Conservation (phyloP, 2,329 filamentous ascomycete genomes). For the Arthroderma uncinatum region DNA sequence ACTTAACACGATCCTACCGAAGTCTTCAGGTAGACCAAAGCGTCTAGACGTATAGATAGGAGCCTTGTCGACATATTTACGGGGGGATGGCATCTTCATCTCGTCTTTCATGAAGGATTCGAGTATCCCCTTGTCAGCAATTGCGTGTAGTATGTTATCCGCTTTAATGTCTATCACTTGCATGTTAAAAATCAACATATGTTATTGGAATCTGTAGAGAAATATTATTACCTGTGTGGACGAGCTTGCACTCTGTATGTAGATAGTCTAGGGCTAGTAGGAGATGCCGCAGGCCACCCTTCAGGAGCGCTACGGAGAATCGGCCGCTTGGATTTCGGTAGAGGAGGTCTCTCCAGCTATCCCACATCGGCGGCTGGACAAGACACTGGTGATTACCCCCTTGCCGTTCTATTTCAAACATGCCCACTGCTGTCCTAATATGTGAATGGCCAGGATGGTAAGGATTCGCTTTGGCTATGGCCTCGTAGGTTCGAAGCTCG, state of each 20-base stretch:
- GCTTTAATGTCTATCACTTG: slow-evolving; percentile 31
- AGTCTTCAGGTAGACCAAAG: slow-evolving; percentile 24
- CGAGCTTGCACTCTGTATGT: slow-evolving; percentile 34
- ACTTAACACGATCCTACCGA: slow-evolving; percentile 27
- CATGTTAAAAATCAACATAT: not conserved
- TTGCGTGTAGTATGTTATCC: slow-evolving; percentile 33
- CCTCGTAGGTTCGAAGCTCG: slow-evolving; percentile 24
- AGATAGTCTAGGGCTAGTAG: slow-evolving; percentile 35
- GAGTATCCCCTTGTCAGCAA: slow-evolving; percentile 29
- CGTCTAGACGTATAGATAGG: slow-evolving; percentile 29
- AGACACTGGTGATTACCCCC: slow-evolving; percentile 24
- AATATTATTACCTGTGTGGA: slow-evolving; percentile 33
- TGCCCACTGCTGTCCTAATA: slow-evolving; percentile 24
- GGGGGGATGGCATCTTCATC: slow-evolving; percentile 27
- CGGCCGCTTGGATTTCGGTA: slow-evolving; percentile 28
- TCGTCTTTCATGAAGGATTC: slow-evolving; percentile 27
- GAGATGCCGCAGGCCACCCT: slow-evolving; percentile 26
- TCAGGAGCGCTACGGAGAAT: slow-evolving; percentile 31
- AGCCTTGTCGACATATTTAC: slow-evolving; percentile 25
- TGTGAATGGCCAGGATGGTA: slow-evolving; percentile 21
- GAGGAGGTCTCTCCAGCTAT: slow-evolving; percentile 32
- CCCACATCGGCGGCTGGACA: slow-evolving; percentile 30
- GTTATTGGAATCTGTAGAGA: not conserved
- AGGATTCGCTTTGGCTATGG: slow-evolving; percentile 18
- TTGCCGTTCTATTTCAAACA: slow-evolving; percentile 23